These are phyloP conservation scores for Fraxinus ornus DNA, from an alignment of 305 asterid genomes.

Conservation along the genomic window DNA sequence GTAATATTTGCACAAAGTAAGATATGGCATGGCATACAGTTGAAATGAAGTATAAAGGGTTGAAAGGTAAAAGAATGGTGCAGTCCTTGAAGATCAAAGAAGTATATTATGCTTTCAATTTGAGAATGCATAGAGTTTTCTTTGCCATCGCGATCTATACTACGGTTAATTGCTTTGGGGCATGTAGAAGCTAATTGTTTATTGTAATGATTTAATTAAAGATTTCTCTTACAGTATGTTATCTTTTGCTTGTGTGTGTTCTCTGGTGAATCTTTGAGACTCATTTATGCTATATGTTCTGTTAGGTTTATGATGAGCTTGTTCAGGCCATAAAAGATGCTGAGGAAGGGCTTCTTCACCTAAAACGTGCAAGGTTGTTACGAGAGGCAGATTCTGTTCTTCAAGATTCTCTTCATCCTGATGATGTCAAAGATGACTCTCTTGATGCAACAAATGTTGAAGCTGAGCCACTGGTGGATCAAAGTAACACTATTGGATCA, in stretches of 20 bases:
- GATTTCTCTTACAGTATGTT: background rate
- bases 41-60: background rate
- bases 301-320: conserved; percentile 75
- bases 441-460: conserved; percentile 42
- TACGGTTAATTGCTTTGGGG: background rate
- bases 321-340: conserved; percentile 71
- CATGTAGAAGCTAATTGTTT: background rate
- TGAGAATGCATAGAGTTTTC: background rate
- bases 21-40: background rate
- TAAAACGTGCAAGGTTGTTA: conserved; percentile 73
- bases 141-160: background rate
- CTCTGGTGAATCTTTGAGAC: background rate
- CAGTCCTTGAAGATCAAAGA: background rate
- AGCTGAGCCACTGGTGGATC: conserved; percentile 51
- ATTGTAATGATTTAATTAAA: background rate
- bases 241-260: background rate
- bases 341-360: conserved; percentile 85
- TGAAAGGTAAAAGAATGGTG: background rate
- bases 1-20: background rate
- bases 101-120: background rate
- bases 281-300: conserved; percentile 6
- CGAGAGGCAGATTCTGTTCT: conserved; percentile 67
- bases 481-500: conserved; percentile 62
- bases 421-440: conserved; percentile 46
- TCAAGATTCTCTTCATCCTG: conserved; percentile 32